phyloP scores from a whole-genome alignment of 768 basidiomycete genomes.

The Psilocybe cyanescens region DNA sequence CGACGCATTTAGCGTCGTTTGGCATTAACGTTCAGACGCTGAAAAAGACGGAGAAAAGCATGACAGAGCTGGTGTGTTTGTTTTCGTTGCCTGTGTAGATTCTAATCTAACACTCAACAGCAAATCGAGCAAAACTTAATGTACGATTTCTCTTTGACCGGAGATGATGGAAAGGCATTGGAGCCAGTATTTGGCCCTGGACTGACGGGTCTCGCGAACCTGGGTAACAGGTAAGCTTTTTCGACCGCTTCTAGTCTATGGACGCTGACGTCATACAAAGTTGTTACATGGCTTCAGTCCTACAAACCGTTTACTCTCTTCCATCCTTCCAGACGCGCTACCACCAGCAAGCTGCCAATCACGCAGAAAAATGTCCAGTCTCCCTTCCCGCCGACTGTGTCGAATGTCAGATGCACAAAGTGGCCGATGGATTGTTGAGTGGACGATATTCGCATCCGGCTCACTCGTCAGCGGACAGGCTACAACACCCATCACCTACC shows the following conservation, averaged over 20 bases:
- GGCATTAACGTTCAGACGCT: conserved; percentile 85
- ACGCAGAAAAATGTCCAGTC: conserved; percentile 66
- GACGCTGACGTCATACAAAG: conserved; percentile 37
- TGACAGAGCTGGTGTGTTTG: conserved; percentile 82
- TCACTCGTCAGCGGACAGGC: conserved; percentile 18
- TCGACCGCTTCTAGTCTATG: neutral
- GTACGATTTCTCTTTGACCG: conserved; percentile 92
- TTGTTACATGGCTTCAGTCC: conserved; percentile 96
- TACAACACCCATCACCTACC: conserved; percentile 34
- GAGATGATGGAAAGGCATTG: conserved; percentile 84
- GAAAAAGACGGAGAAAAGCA: conserved; percentile 93
- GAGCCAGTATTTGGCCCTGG: conserved; percentile 90
- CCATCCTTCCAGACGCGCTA: conserved; percentile 79
- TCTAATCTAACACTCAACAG: conserved; percentile 33
- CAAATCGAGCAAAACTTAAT: conserved; percentile 97
- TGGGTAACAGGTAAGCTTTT: conserved; percentile 75
- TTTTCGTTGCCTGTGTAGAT: neutral
- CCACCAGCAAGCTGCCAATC: conserved; percentile 37
- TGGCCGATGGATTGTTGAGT: conserved; percentile 90
- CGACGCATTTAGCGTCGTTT: conserved; percentile 75
- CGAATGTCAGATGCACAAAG: conserved; percentile 94
- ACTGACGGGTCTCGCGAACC: conserved; percentile 86
- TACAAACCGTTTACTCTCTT: conserved; percentile 87
- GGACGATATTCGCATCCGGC: conserved; percentile 85
- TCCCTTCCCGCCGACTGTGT: conserved; percentile 80